Evolutionary conservation across 2,329 filamentous ascomycete genomes (phyloP), one percentile per base, ranked within the genome.

Genomic region (Cadophora luteo-olivacea): DNA sequence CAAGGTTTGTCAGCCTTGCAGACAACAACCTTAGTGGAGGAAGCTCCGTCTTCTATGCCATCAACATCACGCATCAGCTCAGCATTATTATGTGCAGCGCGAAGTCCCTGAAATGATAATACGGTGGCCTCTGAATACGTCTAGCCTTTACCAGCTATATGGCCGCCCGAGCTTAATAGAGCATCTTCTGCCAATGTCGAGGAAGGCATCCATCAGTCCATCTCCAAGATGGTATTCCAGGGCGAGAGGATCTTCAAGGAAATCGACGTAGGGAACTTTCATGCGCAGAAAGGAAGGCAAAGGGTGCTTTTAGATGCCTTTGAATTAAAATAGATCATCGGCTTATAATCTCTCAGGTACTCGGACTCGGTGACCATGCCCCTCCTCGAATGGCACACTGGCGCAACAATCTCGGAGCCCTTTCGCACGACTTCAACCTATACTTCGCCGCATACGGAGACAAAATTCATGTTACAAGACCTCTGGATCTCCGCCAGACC

Each of bases 401-500:
- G 72, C 81, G 87, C 19, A 82, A 85, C 69, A 89, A 89, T 69
- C 78, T 89, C 66, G 88, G 86, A 1, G 84, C 83, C 1, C 78
- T 90, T 14, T 89, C 87, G 0, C 86, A 88, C 70, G 79, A 78
- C 52, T 85, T 84, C 75, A 88, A 89, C 75, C 82, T 91, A 25
- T 91, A 89, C 76, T 88, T 90, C 72, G 84, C 83, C 12, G 89
- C 86, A 14, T 89, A 88, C 69, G 79, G 82, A 68, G 82, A 85
- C 57, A 80, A 81, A 64, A 86, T 91, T 16, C 85, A 89, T 72
- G 82, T 89, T 69, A 90, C 86, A 72, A 80, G 79, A 68, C 87
- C 82, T 48, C 82, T 79, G 66, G 83, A 79, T 72, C 81, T 81
- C 67, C 81, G 78, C 32, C 85, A 88, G 72, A 81, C 80, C 6